These are phyloP conservation scores for Cymbopogon flexuosus DNA, from an alignment of 202 grass and related monocot species.

Conservation along the genomic window DNA sequence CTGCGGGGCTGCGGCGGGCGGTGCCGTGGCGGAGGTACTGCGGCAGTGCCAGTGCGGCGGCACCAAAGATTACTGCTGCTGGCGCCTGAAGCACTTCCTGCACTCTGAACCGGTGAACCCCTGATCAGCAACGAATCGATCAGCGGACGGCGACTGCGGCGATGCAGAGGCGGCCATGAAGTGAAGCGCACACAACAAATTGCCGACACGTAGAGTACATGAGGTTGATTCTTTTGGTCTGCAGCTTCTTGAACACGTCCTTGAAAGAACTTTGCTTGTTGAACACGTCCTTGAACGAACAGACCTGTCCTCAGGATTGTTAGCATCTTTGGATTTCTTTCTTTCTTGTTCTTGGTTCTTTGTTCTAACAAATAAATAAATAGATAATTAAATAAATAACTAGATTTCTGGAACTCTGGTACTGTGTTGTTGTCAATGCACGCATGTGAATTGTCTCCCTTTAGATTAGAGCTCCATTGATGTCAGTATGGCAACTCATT, in stretches of 20 bases:
- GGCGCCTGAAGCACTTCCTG: no score
- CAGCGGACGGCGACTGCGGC: background rate
- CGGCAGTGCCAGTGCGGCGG: no score
- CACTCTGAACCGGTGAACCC: background rate
- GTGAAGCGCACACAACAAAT: background rate
- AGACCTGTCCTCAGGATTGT: background rate
- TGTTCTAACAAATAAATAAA: background rate
- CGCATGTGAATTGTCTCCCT: slow-evolving; percentile 12
- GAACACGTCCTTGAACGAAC: background rate
- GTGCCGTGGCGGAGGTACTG: no score
- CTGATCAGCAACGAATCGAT: background rate
- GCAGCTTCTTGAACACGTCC: background rate
- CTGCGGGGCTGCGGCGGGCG: no score
- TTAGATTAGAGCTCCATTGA: no score
- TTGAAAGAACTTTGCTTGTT: background rate
- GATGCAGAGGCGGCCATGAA: background rate
- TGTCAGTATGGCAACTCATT: no score
- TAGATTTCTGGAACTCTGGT: background rate
- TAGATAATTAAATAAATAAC: background rate
- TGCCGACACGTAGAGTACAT: background rate
- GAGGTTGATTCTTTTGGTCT: background rate
- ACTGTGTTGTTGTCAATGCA: background rate
- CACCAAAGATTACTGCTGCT: background rate
- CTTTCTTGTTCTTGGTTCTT: no score
- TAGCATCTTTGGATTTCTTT: no score